phyloP scores from a whole-genome alignment of 2,329 filamentous ascomycete genomes.

The Aspergillus intermedius region DNA sequence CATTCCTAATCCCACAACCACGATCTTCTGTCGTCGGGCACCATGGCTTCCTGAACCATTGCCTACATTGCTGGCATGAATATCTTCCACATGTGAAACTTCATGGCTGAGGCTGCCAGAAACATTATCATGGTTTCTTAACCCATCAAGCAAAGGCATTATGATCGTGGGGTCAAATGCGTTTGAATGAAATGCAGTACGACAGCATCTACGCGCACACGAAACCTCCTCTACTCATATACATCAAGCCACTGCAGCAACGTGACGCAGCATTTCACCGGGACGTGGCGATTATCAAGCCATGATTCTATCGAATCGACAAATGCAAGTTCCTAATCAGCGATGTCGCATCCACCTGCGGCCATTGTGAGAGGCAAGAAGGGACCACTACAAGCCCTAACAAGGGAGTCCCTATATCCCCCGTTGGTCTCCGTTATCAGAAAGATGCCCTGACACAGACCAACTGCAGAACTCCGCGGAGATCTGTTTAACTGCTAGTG shows the following conservation, averaged over 20 bases:
- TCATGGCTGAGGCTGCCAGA: conserved; percentile 14
- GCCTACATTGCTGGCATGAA: conserved; percentile 2
- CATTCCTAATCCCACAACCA: conserved; percentile 87
- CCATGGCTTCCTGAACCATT: conserved; percentile 3
- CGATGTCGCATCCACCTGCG: conserved; percentile 6
- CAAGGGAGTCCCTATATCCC: background rate
- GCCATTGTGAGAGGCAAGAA: background rate
- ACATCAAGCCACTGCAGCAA: background rate
- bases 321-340: conserved; percentile 8
- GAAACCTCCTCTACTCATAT: background rate
- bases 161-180: conserved; percentile 2
- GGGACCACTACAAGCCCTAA: background rate
- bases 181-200: conserved; percentile 1
- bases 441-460: no score
- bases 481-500: no score
- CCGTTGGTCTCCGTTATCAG: no score
- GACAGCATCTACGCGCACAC: background rate
- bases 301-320: conserved; percentile 12
- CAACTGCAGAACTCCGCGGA: no score
- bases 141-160: conserved; percentile 27
- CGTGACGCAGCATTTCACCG: conserved; percentile 7
- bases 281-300: conserved; percentile 2
- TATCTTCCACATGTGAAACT: conserved; percentile 1
- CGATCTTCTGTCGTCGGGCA: conserved; percentile 54
- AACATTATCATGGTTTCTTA: conserved; percentile 18